Percentiles rank a stretch among this genome's conserved stretches.
phyloP scores from a whole-genome alignment of 2,329 filamentous ascomycete species.

The Rhynchosporium agropyri region DNA sequence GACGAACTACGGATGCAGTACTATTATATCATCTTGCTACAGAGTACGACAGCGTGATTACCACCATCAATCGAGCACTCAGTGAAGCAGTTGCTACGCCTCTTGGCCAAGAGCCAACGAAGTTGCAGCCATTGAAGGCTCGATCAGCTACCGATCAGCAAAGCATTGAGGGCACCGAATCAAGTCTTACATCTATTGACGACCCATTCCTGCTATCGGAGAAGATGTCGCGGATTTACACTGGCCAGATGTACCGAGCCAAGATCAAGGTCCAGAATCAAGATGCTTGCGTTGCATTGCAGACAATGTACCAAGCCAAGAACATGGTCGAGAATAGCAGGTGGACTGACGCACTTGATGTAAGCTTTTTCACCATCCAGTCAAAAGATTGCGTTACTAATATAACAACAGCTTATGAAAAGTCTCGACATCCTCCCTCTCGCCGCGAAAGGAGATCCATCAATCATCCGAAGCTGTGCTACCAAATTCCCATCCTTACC shows the following conservation, averaged over 20 bases:
- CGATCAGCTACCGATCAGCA: constrained; percentile 27
- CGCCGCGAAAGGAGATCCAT: constrained; percentile 72
- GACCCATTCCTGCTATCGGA: constrained; percentile 65
- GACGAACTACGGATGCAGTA: constrained; percentile 89
- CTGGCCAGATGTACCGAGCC: constrained; percentile 60
- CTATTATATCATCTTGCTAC: constrained; percentile 92
- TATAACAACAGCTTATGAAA: constrained; percentile 64
- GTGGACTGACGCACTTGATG: constrained; percentile 65
- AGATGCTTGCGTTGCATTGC: constrained; percentile 59
- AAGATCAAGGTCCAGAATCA: constrained; percentile 61
- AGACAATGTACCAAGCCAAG: constrained; percentile 64
- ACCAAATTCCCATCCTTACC: constrained; percentile 79
- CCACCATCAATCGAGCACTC: constrained; percentile 84
- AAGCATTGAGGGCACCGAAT: constrained; percentile 44
- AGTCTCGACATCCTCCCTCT: constrained; percentile 79
- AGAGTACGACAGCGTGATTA: constrained; percentile 92
- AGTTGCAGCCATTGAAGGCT: constrained; percentile 59
- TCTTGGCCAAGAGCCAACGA: constrained; percentile 78
- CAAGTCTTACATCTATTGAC: constrained; percentile 68
- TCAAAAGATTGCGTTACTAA: constrained; percentile 31
- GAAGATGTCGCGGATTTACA: constrained; percentile 65
- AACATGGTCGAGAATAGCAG: constrained; percentile 57
- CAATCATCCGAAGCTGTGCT: constrained; percentile 76
- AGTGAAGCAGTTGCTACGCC: constrained; percentile 88
- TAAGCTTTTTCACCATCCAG: constrained; percentile 48